A percentile compares a stretch with the other conserved stretches of the same genome.
These are phyloP conservation scores for Pseudogymnoascus sp. DNA, from an alignment of 2,329 filamentous ascomycete genomes.

Conservation along the genomic window DNA sequence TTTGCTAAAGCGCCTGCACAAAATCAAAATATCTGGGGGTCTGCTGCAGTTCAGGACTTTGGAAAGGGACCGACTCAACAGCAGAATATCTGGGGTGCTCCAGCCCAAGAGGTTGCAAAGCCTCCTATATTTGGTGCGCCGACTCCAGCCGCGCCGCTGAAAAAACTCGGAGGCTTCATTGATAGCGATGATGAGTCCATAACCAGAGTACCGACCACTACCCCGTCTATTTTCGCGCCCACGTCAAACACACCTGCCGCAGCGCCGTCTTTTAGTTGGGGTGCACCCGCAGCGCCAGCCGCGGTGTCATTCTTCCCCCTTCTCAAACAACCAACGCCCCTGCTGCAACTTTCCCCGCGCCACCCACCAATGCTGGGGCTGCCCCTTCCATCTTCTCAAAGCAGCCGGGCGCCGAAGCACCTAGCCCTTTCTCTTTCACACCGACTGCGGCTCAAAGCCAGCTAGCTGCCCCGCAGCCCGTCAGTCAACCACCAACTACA, in stretches of 20 bases:
- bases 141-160: background rate
- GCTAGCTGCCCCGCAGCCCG: background rate
- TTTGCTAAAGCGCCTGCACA: background rate
- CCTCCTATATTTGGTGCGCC: background rate
- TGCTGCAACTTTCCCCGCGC: background rate
- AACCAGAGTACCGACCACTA: background rate
- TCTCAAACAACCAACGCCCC: background rate
- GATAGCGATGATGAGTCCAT: background rate
- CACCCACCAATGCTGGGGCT: background rate
- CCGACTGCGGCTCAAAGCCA: background rate
- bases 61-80: background rate
- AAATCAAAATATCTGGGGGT: background rate
- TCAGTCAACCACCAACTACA: background rate
- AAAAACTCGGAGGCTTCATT: conserved; percentile 7
- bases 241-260: background rate
- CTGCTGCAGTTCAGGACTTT: background rate
- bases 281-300: background rate
- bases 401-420: background rate
- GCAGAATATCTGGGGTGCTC: conserved; percentile 1
- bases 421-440: background rate
- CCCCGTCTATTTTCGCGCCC: background rate
- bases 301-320: background rate
- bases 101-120: background rate
- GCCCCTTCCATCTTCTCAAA: background rate
- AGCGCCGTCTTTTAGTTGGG: background rate